A percentile compares a stretch with the other conserved stretches of the same genome.
Conservation (phyloP, 441 rosid species). For the Heliophila coronopifolia region DNA sequence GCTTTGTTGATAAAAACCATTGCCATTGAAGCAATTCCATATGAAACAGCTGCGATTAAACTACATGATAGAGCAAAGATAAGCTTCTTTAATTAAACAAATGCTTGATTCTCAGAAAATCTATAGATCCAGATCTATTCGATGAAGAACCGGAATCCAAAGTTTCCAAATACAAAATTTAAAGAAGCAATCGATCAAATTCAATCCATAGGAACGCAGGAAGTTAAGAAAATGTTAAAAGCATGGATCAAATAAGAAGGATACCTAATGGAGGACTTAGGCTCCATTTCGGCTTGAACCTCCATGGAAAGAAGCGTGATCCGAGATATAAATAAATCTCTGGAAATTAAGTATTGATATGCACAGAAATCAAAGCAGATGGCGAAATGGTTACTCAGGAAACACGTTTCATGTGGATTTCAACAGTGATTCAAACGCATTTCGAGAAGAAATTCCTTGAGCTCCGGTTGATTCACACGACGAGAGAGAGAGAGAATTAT, state of each 20-base stretch:
- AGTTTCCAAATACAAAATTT: neutral
- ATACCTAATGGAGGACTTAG: slow-evolving; percentile 46
- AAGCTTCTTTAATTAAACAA: neutral
- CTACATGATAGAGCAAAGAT: slow-evolving; percentile 35
- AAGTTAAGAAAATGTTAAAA: neutral
- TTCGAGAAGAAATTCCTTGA: slow-evolving; percentile 23
- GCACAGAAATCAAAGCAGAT: slow-evolving; percentile 13
- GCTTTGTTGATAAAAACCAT: slow-evolving; percentile 98
- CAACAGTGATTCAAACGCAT: slow-evolving; percentile 26
- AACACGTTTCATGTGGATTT: slow-evolving; percentile 3
- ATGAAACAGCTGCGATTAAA: slow-evolving; percentile 66
- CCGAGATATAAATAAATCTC: slow-evolving; percentile 9
- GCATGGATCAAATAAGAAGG: neutral
- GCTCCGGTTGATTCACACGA: no score
- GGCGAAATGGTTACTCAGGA: neutral
- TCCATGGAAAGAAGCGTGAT: slow-evolving; percentile 42
- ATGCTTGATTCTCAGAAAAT: neutral
- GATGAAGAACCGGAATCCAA: slow-evolving; percentile 1
- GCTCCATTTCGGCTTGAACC: slow-evolving; percentile 40
- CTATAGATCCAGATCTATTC: slow-evolving; percentile 19
- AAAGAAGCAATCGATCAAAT: slow-evolving; percentile 3
- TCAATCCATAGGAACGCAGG: slow-evolving; percentile 1
- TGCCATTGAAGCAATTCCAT: slow-evolving; percentile 92
- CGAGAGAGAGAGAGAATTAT: no score
- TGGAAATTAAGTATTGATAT: neutral